These are phyloP conservation scores for Dendrothele bispora DNA, from an alignment of 768 basidiomycete species.

Conservation along the genomic window DNA sequence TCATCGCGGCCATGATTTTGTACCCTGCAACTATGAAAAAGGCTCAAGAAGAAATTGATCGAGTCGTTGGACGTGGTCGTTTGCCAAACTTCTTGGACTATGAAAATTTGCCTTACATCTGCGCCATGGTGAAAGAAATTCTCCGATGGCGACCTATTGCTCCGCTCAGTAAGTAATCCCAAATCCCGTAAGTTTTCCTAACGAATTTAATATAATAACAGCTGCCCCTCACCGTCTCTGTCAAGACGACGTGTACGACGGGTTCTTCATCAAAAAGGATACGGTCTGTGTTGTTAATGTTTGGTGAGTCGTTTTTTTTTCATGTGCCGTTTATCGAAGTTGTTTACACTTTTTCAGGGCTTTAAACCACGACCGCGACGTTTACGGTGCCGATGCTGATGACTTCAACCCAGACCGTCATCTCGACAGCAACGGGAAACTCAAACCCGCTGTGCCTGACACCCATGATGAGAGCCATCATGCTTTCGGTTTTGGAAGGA, in stretches of 20 bases:
- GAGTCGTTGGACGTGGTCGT: constrained; percentile 16
- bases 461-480: too few species aligned
- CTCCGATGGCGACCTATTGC: constrained; percentile 15
- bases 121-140: constrained; percentile 19
- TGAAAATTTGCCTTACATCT: constrained; percentile 15
- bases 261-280: constrained; percentile 25
- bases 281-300: too few species aligned
- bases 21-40: constrained; percentile 13
- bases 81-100: constrained; percentile 18
- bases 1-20: constrained; percentile 16
- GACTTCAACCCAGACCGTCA: too few species aligned
- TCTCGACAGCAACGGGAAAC: too few species aligned
- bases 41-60: constrained; percentile 21
- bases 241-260: constrained; percentile 30
- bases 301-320: too few species aligned
- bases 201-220: not conserved
- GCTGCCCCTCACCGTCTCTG: constrained; percentile 23
- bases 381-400: too few species aligned
- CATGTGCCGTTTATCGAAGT: too few species aligned
- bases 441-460: too few species aligned
- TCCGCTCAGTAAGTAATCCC: constrained; percentile 16
- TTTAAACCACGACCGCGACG: too few species aligned
- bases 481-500: too few species aligned
- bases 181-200: not conserved
- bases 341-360: too few species aligned